phyloP scores from a whole-genome alignment of 2,329 filamentous ascomycete genomes.

The Fusarium oligoseptatum region DNA sequence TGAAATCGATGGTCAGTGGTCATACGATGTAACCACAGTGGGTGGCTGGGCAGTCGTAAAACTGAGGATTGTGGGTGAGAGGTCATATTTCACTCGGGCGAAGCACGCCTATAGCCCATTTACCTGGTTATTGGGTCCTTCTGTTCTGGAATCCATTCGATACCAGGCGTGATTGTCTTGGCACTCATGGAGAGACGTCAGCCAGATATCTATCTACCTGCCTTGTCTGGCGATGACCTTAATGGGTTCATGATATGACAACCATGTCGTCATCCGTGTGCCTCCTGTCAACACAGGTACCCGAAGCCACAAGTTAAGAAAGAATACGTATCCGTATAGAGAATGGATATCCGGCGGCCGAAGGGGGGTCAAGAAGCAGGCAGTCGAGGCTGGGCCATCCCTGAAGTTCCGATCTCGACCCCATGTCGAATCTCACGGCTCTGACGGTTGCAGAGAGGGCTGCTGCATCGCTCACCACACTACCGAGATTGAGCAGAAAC shows the following conservation, averaged over 20 bases:
- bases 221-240: not conserved
- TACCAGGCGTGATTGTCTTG: not conserved
- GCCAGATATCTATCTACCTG: not conserved
- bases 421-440: conserved; percentile 35
- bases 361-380: not conserved
- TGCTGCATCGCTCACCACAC: conserved; percentile 15
- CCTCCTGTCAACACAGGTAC: conserved; percentile 29
- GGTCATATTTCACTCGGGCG: not conserved
- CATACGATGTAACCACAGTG: conserved; percentile 8
- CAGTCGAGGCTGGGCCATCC: conserved; percentile 14
- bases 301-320: conserved; percentile 19
- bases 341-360: conserved; percentile 1
- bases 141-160: not conserved
- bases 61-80: not conserved
- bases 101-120: not conserved
- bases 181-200: not conserved
- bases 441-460: conserved; percentile 7
- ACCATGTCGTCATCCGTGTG: conserved; percentile 20
- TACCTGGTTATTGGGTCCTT: conserved; percentile 3
- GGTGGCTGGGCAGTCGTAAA: conserved; percentile 8
- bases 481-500: conserved; percentile 25
- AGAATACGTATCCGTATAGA: not conserved
- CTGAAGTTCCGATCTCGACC: conserved; percentile 31
- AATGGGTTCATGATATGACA: conserved; percentile 9
- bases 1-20: not conserved